A percentile compares a stretch with the other conserved stretches of the same genome.
phyloP scores from a whole-genome alignment of 768 basidiomycete genomes.

The Auriculariales sp. region DNA sequence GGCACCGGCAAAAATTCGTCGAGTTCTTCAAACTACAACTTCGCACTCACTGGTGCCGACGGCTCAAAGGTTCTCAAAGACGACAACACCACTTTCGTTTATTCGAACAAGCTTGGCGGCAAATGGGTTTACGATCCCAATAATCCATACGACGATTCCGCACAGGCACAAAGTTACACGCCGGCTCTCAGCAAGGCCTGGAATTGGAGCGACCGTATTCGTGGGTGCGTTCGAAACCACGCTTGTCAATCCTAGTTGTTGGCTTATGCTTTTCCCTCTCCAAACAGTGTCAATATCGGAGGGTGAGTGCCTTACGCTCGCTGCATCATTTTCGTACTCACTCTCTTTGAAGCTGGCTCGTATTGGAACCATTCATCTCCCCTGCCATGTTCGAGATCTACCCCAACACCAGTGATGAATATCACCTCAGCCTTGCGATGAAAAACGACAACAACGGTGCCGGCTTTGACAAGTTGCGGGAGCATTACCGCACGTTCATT shows the following conservation, averaged over 20 bases:
- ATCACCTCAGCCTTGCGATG: conserved; percentile 63
- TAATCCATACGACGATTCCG: conserved; percentile 75
- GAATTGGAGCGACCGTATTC: conserved; percentile 52
- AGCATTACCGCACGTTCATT: conserved; percentile 91
- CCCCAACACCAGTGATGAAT: conserved; percentile 51
- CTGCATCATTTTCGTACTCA: not conserved
- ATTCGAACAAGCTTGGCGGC: conserved; percentile 73
- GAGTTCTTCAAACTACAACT: conserved; percentile 10
- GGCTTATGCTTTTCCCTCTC: not conserved
- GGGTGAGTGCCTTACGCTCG: conserved; percentile 69
- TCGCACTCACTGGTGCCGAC: conserved; percentile 53
- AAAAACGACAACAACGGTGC: conserved; percentile 52
- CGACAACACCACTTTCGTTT: conserved; percentile 74
- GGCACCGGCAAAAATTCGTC: not conserved
- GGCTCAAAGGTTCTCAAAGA: conserved; percentile 64
- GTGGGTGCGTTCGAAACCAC: not conserved
- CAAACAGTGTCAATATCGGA: conserved; percentile 83
- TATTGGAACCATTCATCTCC: conserved; percentile 53
- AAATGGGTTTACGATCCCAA: conserved; percentile 77
- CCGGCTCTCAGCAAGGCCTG: conserved; percentile 79
- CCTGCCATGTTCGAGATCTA: conserved; percentile 68
- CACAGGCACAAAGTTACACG: conserved; percentile 67
- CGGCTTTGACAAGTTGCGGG: conserved; percentile 54
- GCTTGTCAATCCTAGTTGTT: not conserved
- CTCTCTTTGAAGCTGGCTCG: conserved; percentile 35